Base-by-base conservation (phyloP, 768 basidiomycete genomes). In the Psilocybe cubensis region DNA sequence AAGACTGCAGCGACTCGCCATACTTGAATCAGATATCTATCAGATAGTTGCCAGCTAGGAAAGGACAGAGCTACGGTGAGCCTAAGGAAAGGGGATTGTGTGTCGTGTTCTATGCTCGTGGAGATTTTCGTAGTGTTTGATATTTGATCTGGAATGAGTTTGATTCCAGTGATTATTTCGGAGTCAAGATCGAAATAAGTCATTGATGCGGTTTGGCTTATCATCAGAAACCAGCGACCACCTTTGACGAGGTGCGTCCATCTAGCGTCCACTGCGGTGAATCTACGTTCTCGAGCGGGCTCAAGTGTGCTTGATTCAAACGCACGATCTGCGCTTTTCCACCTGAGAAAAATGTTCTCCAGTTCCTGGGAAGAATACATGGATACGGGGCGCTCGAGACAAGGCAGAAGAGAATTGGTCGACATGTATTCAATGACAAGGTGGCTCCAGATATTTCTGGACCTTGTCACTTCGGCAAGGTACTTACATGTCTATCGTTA, bases 161-260 rank as follows among this genome's bases (percentile, higher is more conserved):
- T 4, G 4, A 25, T n/a, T 46, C 25, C 45, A 7, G 6, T 20
- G 9, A 28, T 46, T 3, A 27, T 12, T 0, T 46, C 45, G 11
- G 53, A 27, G 23, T 55, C 53, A 8, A 57, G 56, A 21, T 57
- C 56, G 24, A 42, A 48, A 10, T 57, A 57, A 20, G 42, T 49
- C 48, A 51, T 49, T 21, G 38, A 35, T n/a, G 24, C 56, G 11
- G 20, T 42, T 2, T 35, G 20, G 3, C 21, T 29, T 3, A 40
- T 41, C 18, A 43, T 28, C 7, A 57, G 46, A 1, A 51, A 31
- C 56, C 56, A 57, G 27, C 56, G 38, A 4, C 48, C 56, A 5
- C 56, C 48, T 25, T 51, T 29, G 7, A 57, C 9, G 3, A 57
- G 31, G 28, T 51, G 42, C 18, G 44, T 35, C 25, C 2, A 29